phyloP scores from a whole-genome alignment of 2,329 filamentous ascomycete genomes.

The Aspergillus bombycis region DNA sequence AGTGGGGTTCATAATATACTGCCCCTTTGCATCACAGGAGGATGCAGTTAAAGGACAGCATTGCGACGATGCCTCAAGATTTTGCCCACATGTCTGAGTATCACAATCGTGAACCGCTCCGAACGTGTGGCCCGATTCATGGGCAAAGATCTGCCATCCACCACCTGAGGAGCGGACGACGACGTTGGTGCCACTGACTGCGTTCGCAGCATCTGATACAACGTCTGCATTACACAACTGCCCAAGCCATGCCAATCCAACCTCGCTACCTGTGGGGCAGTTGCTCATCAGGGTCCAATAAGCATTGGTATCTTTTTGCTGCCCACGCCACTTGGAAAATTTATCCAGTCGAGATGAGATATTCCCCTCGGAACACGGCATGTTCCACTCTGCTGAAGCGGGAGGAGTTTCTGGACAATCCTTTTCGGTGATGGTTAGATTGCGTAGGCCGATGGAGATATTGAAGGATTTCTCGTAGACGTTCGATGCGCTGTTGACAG shows the following conservation, averaged over 20 bases:
- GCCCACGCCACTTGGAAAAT: slow-evolving; percentile 87
- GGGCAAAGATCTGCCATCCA: slow-evolving; percentile 95
- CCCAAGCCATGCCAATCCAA: slow-evolving; percentile 91
- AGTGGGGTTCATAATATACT: slow-evolving; percentile 95
- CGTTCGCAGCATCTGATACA: slow-evolving; percentile 60
- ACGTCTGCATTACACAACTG: slow-evolving; percentile 72
- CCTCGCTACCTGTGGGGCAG: slow-evolving; percentile 79
- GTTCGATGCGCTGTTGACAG: slow-evolving; percentile 84
- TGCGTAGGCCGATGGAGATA: slow-evolving; percentile 86
- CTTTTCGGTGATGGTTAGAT: slow-evolving; percentile 75
- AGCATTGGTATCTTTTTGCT: slow-evolving; percentile 76
- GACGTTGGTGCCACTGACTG: slow-evolving; percentile 83
- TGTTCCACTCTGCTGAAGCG: slow-evolving; percentile 78
- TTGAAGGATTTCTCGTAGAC: slow-evolving; percentile 93
- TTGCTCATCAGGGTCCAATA: slow-evolving; percentile 90
- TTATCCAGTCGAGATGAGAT: slow-evolving; percentile 81
- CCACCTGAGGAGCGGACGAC: slow-evolving; percentile 78
- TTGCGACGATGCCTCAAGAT: slow-evolving; percentile 63
- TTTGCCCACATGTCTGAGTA: slow-evolving; percentile 64
- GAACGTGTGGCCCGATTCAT: slow-evolving; percentile 93
- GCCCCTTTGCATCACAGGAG: slow-evolving; percentile 74
- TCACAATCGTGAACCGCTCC: slow-evolving; percentile 95
- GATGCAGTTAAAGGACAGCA: slow-evolving; percentile 77
- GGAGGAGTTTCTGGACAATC: slow-evolving; percentile 73
- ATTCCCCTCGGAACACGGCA: slow-evolving; percentile 61